Evolutionary conservation across 257 asterid species (phyloP), one percentile per base, ranked within the genome.

Genomic region (Solanum ahanhuiri): DNA sequence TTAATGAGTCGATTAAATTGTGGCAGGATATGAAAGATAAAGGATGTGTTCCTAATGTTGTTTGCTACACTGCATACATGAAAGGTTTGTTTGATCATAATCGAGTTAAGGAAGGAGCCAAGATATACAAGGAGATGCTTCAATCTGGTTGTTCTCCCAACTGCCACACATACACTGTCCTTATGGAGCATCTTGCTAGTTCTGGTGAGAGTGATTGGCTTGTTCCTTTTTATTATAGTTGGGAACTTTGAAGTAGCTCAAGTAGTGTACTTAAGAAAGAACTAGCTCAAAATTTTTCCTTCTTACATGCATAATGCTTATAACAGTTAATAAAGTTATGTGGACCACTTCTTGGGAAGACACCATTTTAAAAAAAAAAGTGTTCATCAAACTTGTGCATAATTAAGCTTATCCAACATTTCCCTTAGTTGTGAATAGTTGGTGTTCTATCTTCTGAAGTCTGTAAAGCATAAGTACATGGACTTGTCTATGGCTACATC

Each of bases 31-130:
- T 94, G 98, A 92, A 84, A 90, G 93, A 85, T 2, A 92, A 91
- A 54, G 95, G 97, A 2, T 93, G 94, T 81, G 84, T 84, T 45
- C 99, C 98, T 6, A 96, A 97, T 1, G 92, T 93, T 34, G 98
- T 95, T 73, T 93, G 98, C 2, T 96, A 96, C 89, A 95, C 99
- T 72, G 98, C 99, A 7, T 96, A 88, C 85, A 92, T 96, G 93
- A 96, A 95, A 92, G 91, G 94, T 87, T 90, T 96, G 92, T 93
- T 96, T 83, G 91, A 91, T 87, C 93, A 91, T 58, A 83, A 87
- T 57, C 95, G 90, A 83, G 94, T 89, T 67, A 79, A 89, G 83
- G 98, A 90, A 88, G 98, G 94, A 20, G 77, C 90, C 85, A 92
- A 72, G 79, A 93, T 94, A 77, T 96, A 94, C 85, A 92, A 89